These are phyloP conservation scores for Dacryopinax primogenitus DNA, from an alignment of 768 basidiomycete species.

Conservation along the genomic window DNA sequence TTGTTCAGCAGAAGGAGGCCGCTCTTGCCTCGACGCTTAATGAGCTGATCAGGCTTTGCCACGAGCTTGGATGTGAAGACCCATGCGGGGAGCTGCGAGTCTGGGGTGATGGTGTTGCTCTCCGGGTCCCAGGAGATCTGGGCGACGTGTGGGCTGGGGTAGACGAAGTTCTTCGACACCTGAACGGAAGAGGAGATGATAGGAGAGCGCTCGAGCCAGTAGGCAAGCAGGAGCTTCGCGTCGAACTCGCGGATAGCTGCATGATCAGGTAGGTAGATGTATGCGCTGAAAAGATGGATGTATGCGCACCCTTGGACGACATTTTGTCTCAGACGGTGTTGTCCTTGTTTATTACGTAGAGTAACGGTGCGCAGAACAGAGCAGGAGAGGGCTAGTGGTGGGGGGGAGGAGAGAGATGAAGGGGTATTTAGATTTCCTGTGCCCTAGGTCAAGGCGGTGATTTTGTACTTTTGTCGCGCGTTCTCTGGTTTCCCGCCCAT, in stretches of 20 bases:
- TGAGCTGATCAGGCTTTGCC: constrained; percentile 94
- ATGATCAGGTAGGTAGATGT: not conserved
- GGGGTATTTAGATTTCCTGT: constrained; percentile 3
- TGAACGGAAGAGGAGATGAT: constrained; percentile 52
- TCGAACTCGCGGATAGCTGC: constrained; percentile 95
- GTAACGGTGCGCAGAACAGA: not conserved
- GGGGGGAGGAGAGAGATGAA: not conserved
- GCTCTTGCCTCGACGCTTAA: constrained; percentile 98
- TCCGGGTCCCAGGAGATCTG: constrained; percentile 69
- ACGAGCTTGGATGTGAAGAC: constrained; percentile 79
- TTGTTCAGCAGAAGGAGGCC: constrained; percentile 92
- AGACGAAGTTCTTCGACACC: constrained; percentile 45
- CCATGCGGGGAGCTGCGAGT: constrained; percentile 58
- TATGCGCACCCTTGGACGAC: constrained; percentile 9
- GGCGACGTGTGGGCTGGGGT: constrained; percentile 64
- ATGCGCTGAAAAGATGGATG: not conserved
- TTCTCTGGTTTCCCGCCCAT: not conserved
- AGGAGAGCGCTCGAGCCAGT: constrained; percentile 91
- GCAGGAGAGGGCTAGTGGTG: not conserved
- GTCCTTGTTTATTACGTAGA: not conserved
- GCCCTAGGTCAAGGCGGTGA: not conserved
- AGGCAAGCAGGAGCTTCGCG: constrained; percentile 92
- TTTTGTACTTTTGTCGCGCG: constrained; percentile 10
- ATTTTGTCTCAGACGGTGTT: constrained; percentile 2
- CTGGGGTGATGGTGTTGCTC: constrained; percentile 47